Percentiles rank a stretch among this genome's conserved stretches.
These are phyloP conservation scores for Chytriomyces sp. DNA, from an alignment of 192 early-diverging fungal species.

Conservation along the genomic window DNA sequence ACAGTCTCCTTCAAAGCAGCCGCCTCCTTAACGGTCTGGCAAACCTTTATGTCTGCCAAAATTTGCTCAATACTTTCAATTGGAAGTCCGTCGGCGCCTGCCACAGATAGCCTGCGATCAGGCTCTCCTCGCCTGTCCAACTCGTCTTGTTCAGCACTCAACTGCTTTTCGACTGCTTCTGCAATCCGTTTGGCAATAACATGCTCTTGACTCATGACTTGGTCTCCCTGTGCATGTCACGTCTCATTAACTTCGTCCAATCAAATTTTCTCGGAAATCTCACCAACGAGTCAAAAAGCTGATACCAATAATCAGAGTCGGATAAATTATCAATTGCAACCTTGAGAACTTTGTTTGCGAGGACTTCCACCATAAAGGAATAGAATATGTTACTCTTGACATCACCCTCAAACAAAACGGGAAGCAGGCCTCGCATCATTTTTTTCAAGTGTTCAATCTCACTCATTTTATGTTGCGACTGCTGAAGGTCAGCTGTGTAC, in stretches of 20 bases:
- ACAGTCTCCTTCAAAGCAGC: background rate
- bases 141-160: conserved; percentile 2
- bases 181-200: conserved; percentile 21
- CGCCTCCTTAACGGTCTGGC: background rate
- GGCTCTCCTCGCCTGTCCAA: background rate
- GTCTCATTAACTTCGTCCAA: background rate
- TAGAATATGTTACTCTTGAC: conserved; percentile 58
- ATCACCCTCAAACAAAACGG: conserved; percentile 64
- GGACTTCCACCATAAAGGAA: conserved; percentile 73
- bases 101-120: background rate
- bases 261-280: background rate
- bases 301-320: conserved; percentile 89
- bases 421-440: conserved; percentile 68
- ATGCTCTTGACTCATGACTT: conserved; percentile 20
- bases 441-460: conserved; percentile 22
- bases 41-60: background rate
- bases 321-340: conserved; percentile 68
- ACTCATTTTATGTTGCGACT: background rate
- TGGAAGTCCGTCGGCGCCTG: background rate
- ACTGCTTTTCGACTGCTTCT: conserved; percentile 23
- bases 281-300: conserved; percentile 64
- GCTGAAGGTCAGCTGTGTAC: background rate
- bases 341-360: conserved; percentile 68
- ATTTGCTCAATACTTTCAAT: background rate
- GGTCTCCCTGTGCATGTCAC: conserved; percentile 4